A percentile compares a stretch with the other conserved stretches of the same genome.
Conservation (phyloP, 2,329 filamentous ascomycete species). For the Verticillium isaacii region DNA sequence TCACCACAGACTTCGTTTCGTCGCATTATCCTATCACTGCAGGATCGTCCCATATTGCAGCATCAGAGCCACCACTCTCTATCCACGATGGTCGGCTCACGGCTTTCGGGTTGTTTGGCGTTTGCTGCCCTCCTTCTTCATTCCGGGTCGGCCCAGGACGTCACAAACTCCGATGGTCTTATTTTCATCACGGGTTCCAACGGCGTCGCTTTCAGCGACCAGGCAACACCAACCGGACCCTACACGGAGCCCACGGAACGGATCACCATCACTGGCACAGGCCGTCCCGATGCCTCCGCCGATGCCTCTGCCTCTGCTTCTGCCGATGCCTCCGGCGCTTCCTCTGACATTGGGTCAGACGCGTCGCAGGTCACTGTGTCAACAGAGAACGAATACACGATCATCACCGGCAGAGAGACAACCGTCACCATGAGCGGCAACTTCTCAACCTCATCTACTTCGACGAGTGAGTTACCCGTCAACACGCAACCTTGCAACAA, state of each 20-base stretch:
- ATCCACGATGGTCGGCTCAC: neutral
- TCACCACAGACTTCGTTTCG: too few relatives aligned
- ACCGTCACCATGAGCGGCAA: conserved; percentile 36
- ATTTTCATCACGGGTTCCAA: neutral
- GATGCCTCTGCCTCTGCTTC: neutral
- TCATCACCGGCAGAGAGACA: conserved; percentile 41
- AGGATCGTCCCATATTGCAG: too few relatives aligned
- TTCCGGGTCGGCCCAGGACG: neutral
- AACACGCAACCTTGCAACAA: conserved; percentile 81
- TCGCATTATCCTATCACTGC: too few relatives aligned
- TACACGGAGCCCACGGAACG: conserved; percentile 39
- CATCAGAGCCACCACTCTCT: too few relatives aligned
- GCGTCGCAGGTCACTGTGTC: conserved; percentile 24
- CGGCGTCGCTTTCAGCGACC: conserved; percentile 21
- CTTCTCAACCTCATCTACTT: conserved; percentile 33
- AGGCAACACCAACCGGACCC: conserved; percentile 35
- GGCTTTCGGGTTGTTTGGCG: neutral
- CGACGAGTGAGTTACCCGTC: conserved; percentile 40
- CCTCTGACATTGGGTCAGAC: conserved; percentile 18
- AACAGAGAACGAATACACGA: conserved; percentile 27
- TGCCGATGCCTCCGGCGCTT: neutral
- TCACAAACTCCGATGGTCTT: neutral
- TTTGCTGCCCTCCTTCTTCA: neutral
- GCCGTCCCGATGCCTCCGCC: conserved; percentile 1
- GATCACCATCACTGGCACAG: conserved; percentile 31